A percentile compares a stretch with the other conserved stretches of the same genome.
Conservation (phyloP, 345 rosid genomes). For the Eucalyptus brandiana region DNA sequence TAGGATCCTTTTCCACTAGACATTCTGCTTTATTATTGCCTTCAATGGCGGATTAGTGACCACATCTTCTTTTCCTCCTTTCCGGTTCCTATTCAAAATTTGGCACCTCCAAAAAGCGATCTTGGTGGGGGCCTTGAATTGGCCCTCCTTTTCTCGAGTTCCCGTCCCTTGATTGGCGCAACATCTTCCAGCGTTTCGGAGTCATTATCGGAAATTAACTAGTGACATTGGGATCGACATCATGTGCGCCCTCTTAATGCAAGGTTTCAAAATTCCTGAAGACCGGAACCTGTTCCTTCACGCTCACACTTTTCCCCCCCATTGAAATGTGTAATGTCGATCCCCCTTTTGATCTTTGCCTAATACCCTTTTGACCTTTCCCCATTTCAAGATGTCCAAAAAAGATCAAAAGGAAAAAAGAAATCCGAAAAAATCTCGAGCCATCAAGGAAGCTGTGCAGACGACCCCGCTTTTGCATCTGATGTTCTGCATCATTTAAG, state of each 20-base stretch:
- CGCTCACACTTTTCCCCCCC: neutral
- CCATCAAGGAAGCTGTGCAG: neutral
- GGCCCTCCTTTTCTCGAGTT: neutral
- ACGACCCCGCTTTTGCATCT: neutral
- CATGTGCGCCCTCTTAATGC: conserved; percentile 12
- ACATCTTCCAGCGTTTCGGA: neutral
- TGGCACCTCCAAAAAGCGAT: neutral
- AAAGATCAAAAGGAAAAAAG: neutral
- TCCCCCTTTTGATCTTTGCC: neutral
- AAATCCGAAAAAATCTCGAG: neutral
- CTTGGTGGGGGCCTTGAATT: neutral
- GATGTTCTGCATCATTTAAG: neutral
- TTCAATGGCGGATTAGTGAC: neutral
- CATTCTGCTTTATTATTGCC: neutral
- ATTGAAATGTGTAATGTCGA: neutral
- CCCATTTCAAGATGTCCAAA: neutral
- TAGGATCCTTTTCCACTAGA: neutral
- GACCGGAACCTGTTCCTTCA: neutral
- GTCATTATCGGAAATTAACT: neutral
- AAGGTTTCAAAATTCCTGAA: neutral
- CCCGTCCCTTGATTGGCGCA: conserved; percentile 15
- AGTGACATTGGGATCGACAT: neutral
- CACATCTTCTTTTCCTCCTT: neutral
- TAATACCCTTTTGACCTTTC: neutral
- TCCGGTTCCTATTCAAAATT: neutral